Evolutionary conservation across 208 protist species (phyloP).

Genomic region (Acanthamoeba castellanii): DNA sequence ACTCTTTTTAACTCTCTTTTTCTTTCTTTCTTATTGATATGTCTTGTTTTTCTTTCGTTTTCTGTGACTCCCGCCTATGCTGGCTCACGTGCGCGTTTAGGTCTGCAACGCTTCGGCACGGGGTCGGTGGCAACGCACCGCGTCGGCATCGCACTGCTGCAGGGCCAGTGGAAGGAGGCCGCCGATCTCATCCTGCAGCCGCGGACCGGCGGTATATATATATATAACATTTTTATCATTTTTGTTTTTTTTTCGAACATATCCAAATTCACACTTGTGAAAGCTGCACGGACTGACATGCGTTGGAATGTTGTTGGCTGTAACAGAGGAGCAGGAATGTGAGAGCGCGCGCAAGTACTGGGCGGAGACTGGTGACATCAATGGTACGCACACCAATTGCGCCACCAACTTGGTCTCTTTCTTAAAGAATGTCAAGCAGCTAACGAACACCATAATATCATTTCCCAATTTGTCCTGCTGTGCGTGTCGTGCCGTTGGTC

Average conservation of each 20-base stretch:
- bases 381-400: no score
- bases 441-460: no score
- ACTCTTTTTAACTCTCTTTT: not conserved
- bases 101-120: slow-evolving; percentile 69
- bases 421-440: no score
- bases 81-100: not conserved
- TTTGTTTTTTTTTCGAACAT: no score
- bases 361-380: slow-evolving; percentile 24
- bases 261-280: no score
- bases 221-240: no score
- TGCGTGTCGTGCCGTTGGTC: no score
- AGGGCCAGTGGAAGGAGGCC: slow-evolving; percentile 65
- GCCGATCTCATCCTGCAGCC: slow-evolving; percentile 62
- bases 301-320: no score
- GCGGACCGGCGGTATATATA: not conserved
- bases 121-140: slow-evolving; percentile 40
- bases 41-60: not conserved
- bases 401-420: no score
- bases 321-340: slow-evolving; percentile 4
- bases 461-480: no score
- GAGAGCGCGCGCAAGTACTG: slow-evolving; percentile 45
- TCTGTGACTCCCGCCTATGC: no score
- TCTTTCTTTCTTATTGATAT: not conserved
- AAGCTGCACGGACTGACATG: no score
- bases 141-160: slow-evolving; percentile 24